Percentiles rank a stretch among this genome's conserved stretches.
Evolutionary conservation across 2,329 filamentous ascomycete genomes (phyloP).

Genomic region (Colletotrichum ledebouriae): DNA sequence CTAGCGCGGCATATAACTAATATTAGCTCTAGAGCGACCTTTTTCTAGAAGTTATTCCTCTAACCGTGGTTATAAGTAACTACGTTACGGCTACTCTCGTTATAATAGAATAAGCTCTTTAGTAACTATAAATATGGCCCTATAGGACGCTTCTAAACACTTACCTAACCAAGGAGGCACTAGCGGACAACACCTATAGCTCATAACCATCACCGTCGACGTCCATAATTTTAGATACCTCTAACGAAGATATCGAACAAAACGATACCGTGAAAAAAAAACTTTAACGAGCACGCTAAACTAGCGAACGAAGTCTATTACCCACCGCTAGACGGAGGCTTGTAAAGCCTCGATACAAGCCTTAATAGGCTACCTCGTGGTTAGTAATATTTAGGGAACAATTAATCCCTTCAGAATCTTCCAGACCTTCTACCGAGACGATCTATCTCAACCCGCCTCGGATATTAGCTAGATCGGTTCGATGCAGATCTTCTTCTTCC

Average conservation of each 20-base stretch:
- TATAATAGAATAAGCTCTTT: no score
- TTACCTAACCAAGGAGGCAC: not conserved
- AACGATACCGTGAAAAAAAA: not conserved
- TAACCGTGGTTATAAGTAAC: no score
- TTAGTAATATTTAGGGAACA: constrained; percentile 57
- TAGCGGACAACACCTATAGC: no score
- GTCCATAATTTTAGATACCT: not conserved
- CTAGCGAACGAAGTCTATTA: not conserved
- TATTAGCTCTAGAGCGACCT: no score
- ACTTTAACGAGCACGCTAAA: not conserved
- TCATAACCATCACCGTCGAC: constrained; percentile 9
- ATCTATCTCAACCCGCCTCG: constrained; percentile 47
- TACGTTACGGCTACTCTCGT: no score
- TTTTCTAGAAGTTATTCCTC: no score
- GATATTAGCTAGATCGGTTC: constrained; percentile 62
- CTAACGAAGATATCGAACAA: constrained; percentile 7
- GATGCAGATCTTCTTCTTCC: constrained; percentile 58
- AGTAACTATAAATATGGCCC: no score
- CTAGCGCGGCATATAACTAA: no score
- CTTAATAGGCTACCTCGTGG: constrained; percentile 49
- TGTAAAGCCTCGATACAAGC: constrained; percentile 22
- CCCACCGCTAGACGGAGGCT: constrained; percentile 14
- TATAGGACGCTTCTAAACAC: no score
- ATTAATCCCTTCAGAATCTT: constrained; percentile 61
- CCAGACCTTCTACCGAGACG: constrained; percentile 56